Conservation (phyloP, 2,329 filamentous ascomycete genomes). For the Trichoderma citrinoviride region DNA sequence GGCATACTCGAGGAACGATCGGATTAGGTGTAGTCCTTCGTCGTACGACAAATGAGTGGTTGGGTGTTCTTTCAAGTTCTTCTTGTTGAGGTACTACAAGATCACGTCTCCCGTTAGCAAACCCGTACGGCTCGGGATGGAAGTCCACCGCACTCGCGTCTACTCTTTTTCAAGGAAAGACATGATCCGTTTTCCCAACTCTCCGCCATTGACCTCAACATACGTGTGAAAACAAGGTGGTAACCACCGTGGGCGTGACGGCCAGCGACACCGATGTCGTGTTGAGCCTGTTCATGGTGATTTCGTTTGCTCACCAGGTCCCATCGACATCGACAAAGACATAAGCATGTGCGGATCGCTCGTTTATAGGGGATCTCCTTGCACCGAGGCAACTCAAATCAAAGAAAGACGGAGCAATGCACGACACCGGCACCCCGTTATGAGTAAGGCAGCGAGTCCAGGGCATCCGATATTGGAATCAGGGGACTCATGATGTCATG, state of each 20-base stretch:
- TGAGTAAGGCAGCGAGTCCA: neutral
- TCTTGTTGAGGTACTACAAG: conserved; percentile 74
- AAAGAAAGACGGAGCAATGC: neutral
- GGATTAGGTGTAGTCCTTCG: conserved; percentile 83
- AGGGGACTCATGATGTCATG: conserved; percentile 25
- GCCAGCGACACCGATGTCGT: conserved; percentile 79
- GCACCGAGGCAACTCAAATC: neutral
- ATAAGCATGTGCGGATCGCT: neutral
- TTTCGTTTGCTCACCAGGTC: neutral
- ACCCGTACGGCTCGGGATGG: neutral
- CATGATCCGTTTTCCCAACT: neutral
- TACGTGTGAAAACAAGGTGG: conserved; percentile 85
- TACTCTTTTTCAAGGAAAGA: neutral
- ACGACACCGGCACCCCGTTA: neutral
- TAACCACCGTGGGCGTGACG: conserved; percentile 82
- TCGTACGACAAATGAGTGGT: conserved; percentile 92
- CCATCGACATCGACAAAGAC: neutral
- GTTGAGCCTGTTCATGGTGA: conserved; percentile 58
- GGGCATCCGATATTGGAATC: conserved; percentile 10
- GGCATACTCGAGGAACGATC: conserved; percentile 79
- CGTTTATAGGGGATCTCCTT: neutral
- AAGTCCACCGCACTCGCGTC: neutral
- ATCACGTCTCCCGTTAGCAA: neutral
- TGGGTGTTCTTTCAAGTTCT: conserved; percentile 71
- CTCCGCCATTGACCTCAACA: conserved; percentile 30